Percentiles rank a stretch among this genome's conserved stretches.
Conservation (phyloP, 805 yeast species). For the Saccharomyces cerevisiae region DNA sequence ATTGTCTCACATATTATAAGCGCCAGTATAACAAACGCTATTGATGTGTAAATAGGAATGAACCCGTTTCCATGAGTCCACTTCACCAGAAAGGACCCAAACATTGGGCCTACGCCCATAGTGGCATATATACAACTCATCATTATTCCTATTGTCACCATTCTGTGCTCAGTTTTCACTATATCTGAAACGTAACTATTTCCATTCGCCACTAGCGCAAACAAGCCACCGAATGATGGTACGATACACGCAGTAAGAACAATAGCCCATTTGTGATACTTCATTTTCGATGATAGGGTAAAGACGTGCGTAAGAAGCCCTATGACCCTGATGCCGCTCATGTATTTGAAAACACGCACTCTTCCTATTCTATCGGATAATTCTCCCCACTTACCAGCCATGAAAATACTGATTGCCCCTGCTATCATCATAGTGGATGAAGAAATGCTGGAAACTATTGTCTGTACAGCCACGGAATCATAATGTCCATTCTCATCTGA, state of each 20-base stretch:
- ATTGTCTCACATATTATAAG: constrained; percentile 32
- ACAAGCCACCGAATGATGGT: constrained; percentile 55
- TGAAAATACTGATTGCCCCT: constrained; percentile 41
- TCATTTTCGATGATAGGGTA: constrained; percentile 30
- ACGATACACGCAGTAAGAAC: constrained; percentile 39
- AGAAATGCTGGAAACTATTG: constrained; percentile 40
- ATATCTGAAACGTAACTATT: constrained; percentile 72
- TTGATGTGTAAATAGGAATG: constrained; percentile 28
- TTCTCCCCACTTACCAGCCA: constrained; percentile 57
- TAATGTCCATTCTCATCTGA: constrained; percentile 30
- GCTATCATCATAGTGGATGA: constrained; percentile 35
- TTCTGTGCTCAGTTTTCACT: constrained; percentile 51
- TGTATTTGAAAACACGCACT: constrained; percentile 37
- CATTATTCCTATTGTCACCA: constrained; percentile 48
- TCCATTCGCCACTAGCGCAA: constrained; percentile 47
- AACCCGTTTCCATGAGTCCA: constrained; percentile 23
- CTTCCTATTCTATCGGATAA: constrained; percentile 61
- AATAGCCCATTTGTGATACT: constrained; percentile 34
- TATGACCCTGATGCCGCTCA: constrained; percentile 21
- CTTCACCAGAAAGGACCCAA: constrained; percentile 38
- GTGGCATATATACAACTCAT: constrained; percentile 55
- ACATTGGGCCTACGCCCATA: constrained; percentile 55
- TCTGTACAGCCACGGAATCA: constrained; percentile 36
- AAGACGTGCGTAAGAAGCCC: constrained; percentile 15
- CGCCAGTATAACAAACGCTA: constrained; percentile 27